phyloP scores from a whole-genome alignment of 257 asterid species.

The Solanum megistacrolobum region DNA sequence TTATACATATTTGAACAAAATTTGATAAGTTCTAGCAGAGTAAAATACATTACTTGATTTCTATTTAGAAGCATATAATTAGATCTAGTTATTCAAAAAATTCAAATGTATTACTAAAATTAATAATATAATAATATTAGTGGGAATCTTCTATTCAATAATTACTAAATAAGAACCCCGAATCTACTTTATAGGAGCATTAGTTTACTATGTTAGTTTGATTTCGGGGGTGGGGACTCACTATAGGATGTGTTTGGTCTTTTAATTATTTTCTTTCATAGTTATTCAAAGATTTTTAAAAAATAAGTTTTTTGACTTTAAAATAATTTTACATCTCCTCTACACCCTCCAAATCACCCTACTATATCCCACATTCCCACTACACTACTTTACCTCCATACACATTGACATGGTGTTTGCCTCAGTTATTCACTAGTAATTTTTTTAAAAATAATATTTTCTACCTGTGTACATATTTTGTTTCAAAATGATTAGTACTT shows the following conservation, averaged over 20 bases:
- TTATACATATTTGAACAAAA: background rate
- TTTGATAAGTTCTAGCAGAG: background rate
- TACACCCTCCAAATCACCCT: too few species aligned
- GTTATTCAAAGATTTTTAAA: too few species aligned
- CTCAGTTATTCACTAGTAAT: too few species aligned
- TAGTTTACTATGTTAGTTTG: background rate
- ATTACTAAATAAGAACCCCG: background rate
- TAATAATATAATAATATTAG: too few species aligned
- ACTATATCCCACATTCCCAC: background rate
- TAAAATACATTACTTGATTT: too few species aligned
- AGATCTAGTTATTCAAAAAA: too few species aligned
- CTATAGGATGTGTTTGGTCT: too few species aligned
- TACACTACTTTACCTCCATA: background rate
- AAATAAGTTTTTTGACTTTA: too few species aligned
- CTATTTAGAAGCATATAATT: background rate
- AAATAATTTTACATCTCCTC: too few species aligned
- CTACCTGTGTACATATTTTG: background rate
- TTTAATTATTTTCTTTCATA: background rate
- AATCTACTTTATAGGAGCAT: background rate
- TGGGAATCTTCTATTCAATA: background rate
- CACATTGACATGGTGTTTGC: too few species aligned
- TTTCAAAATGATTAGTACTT: too few species aligned
- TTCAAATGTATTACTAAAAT: background rate
- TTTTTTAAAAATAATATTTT: too few species aligned
- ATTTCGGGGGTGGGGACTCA: background rate